Percentiles rank a stretch among this genome's conserved stretches.
Conservation (phyloP, 2,329 filamentous ascomycete species). For the Epichloe gansuensis region DNA sequence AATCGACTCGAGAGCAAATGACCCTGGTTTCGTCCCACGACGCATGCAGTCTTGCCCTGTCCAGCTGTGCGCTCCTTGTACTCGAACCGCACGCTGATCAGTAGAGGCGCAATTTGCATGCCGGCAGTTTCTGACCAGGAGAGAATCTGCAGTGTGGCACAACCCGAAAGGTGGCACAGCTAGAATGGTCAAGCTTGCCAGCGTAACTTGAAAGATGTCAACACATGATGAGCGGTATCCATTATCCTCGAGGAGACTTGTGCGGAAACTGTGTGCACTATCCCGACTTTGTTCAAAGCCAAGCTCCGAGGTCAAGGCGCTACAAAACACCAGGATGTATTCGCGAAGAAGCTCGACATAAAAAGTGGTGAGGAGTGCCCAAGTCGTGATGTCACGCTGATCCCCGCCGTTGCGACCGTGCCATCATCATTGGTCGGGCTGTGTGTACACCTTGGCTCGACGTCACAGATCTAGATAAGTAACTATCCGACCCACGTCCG, state of each 20-base stretch:
- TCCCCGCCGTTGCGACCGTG: background rate
- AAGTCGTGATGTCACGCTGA: slow-evolving; percentile 4
- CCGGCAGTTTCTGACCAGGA: background rate
- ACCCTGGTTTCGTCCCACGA: background rate
- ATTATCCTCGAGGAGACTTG: no score
- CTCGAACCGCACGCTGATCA: background rate
- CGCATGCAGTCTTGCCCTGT: slow-evolving; percentile 1
- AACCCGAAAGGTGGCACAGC: background rate
- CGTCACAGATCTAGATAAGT: background rate
- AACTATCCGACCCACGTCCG: no score
- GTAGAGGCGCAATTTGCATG: background rate
- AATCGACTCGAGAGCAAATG: background rate
- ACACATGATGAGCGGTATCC: no score
- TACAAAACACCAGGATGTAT: no score
- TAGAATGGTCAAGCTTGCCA: no score
- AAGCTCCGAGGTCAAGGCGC: no score
- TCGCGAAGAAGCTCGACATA: background rate
- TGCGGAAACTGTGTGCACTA: no score
- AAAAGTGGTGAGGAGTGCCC: background rate
- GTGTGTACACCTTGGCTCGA: background rate
- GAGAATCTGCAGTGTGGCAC: background rate
- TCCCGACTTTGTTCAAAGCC: no score
- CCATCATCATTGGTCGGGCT: background rate
- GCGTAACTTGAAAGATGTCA: no score
- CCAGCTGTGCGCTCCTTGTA: slow-evolving; percentile 3